Base-by-base conservation (phyloP, 805 yeast species). In the Metschnikowia aberdeeniae region DNA sequence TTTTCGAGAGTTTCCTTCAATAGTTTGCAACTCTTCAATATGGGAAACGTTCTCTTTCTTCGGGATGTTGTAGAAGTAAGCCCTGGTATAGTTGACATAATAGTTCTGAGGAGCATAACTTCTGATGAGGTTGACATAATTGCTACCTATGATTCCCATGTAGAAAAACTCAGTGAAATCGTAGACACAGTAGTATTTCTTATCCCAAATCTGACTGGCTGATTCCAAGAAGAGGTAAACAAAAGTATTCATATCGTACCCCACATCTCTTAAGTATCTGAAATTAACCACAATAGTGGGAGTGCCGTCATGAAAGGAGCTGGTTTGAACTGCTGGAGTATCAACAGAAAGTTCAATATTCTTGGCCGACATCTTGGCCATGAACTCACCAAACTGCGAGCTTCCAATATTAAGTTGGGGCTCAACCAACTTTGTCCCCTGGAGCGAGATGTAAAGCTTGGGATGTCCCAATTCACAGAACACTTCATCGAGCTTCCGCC, bases 121-220 rank as follows among this genome's bases (percentile, higher is more conserved):
- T 10, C 66, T 62, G 9, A 80, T 52, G 6, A 76, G 53, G 0
- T 57, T 46, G 36, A 71, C 58, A 38, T 76, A 67, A 7, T 61
- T 55, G 34, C 44, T 38, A 3, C 59, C 64, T 14, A 63, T 51
- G 3, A 55, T 59, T 1, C 55, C 51, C 34, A 50, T 44, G 8
- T 64, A 65, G 27, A 69, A 61, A 57, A 75, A 81, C 10, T 81
- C 82, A 0, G 95, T 85, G 52, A 86, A 80, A 60, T 89, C 96
- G 47, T 79, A 53, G 6, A 88, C 76, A 40, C 82, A 48, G 48
- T 80, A 77, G 59, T 75, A 86, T 45, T 78, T 80, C 28, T 78
- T 73, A 17, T 82, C 80, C 90, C 95, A 84, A 22, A 86, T 73
- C 57, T 82, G 84, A 42, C 84, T 76, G 13, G 83, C 76, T 4